These are phyloP conservation scores for Mycena filopes DNA, from an alignment of 768 basidiomycete species.

Conservation along the genomic window DNA sequence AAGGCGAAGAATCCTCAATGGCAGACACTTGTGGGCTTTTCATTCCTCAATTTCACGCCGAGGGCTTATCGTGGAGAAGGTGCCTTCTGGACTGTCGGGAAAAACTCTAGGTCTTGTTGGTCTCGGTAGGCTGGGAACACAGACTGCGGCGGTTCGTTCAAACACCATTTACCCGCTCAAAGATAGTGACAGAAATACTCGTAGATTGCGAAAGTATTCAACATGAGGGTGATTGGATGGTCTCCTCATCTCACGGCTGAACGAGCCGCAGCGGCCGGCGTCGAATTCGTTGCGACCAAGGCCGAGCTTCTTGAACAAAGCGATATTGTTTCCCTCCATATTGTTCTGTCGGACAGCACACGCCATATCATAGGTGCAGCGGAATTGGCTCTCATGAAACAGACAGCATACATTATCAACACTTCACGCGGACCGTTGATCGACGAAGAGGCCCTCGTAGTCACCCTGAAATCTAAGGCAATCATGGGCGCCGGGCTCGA, in stretches of 20 bases:
- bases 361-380: conserved; percentile 56
- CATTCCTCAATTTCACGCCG: too few species aligned
- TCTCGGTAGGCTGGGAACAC: conserved; percentile 64
- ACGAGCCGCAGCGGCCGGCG: conserved; percentile 62
- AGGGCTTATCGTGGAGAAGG: too few species aligned
- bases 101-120: conserved; percentile 71
- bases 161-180: background rate
- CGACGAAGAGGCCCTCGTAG: conserved; percentile 65
- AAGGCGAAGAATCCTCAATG: conserved; percentile 59
- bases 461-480: conserved; percentile 53
- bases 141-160: conserved; percentile 57
- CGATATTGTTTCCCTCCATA: conserved; percentile 71
- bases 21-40: too few species aligned
- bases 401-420: conserved; percentile 70
- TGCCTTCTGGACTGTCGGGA: conserved; percentile 63
- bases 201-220: conserved; percentile 68
- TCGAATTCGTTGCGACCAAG: conserved; percentile 59
- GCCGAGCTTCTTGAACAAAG: conserved; percentile 62
- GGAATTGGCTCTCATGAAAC: conserved; percentile 66
- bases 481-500: conserved; percentile 74
- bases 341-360: conserved; percentile 65
- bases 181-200: background rate
- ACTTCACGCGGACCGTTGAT: conserved; percentile 75
- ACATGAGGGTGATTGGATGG: conserved; percentile 72
- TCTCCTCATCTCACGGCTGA: conserved; percentile 71